Evolutionary conservation across 2,329 filamentous ascomycete species (phyloP), one percentile per base, ranked within the genome.

Genomic region (Aspergillus sergii): DNA sequence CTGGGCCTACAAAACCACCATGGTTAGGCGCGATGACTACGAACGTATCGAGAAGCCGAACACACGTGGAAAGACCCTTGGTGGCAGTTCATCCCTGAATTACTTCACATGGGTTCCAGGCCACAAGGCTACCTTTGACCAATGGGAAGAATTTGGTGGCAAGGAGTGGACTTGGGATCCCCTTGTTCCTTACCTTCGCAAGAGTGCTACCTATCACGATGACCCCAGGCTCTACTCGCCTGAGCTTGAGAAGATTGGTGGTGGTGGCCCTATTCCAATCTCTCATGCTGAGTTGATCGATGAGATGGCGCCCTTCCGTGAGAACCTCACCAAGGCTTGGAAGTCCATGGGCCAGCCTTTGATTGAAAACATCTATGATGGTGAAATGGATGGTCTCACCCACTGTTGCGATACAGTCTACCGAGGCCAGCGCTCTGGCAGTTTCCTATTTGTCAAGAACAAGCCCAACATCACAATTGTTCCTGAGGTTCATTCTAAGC

Each of bases 91-190:
- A 0, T 84, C 79, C 43, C 72, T 87, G 51, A 90, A 90, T 75
- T 90, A 89, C 72, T 88, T 85, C 74, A 88, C 86, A 14, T 89
- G 87, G 87, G 80, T 88, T 5, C 85, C 83, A 1, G 87, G 87
- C 1, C 84, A 81, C 60, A 82, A 83, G 58, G 79, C 80, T 2
- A 89, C 86, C 0, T 89, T 86, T 67, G 84, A 84, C 64, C 74
- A 79, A 60, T 84, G 82, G 81, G 79, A 71, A 14, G 77, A 80
- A 34, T 83, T 75, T 60, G 81, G 82, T 30, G 80, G 79, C 1
- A 67, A 77, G 2, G 76, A 80, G 7, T 90, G 87, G 87, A 87
- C 78, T 0, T 89, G 85, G 83, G 80, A 86, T 2, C 76, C 72
- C 10, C 75, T 79, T 43, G 76, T 81, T 3, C 76, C 80, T 8